These are phyloP conservation scores for Mallotus repandus DNA, from an alignment of 441 rosid genomes.

Conservation along the genomic window DNA sequence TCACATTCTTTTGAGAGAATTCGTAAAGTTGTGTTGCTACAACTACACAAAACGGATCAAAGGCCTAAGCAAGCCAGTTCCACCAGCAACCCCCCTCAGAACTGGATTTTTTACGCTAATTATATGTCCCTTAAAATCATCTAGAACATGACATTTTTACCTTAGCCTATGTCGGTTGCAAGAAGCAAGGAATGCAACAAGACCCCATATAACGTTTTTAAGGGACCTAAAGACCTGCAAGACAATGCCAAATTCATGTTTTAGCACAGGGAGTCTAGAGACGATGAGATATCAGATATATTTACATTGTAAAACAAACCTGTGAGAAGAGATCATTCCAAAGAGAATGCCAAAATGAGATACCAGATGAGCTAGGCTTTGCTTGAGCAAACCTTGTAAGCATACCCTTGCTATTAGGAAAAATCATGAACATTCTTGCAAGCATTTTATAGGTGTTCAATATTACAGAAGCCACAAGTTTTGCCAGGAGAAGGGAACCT, in stretches of 20 bases:
- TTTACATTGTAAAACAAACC: not conserved
- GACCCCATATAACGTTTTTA: conserved; percentile 6
- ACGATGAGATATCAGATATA: not conserved
- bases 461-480: not conserved
- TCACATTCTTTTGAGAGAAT: not conserved
- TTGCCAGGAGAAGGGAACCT: conserved; percentile 2
- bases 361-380: conserved; percentile 7
- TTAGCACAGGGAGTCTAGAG: not conserved
- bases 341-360: conserved; percentile 11
- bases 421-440: not conserved
- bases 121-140: not conserved
- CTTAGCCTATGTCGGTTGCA: conserved; percentile 16
- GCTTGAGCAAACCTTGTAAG: not conserved
- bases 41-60: not conserved
- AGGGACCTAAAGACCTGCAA: conserved; percentile 13
- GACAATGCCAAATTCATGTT: not conserved
- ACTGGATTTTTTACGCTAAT: not conserved
- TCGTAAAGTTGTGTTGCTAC: not conserved
- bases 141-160: not conserved
- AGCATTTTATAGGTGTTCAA: not conserved
- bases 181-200: conserved; percentile 14
- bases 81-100: not conserved
- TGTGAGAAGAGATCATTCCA: conserved; percentile 9
- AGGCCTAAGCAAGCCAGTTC: not conserved
- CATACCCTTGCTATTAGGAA: not conserved